Base-by-base conservation (phyloP, 2,329 filamentous ascomycete genomes). In the Arthrobotrys conoides region DNA sequence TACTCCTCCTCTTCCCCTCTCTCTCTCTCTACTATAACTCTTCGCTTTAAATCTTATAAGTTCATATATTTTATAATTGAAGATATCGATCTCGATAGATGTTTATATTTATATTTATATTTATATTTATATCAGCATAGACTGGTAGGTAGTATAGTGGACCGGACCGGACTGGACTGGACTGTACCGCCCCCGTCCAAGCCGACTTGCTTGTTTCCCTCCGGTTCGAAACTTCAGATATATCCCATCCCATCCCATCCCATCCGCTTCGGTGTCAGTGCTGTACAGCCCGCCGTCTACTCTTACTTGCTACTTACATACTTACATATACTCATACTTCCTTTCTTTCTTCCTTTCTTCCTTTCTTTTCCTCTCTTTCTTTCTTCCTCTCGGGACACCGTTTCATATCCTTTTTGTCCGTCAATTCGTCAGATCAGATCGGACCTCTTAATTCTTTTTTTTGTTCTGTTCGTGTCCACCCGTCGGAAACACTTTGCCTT, bases 401-500 rank as follows among this genome's bases (percentile, higher is more conserved):
- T 64, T 72, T 57, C 69, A 48, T 55, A 46, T 61, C 27, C 38
- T 30, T 59, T 3, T 51, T 51, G 18, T 24, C 22, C 5, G 9
- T 30, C 57, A 66, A 73, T 73, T 24, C 49, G 10, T 20, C 20
- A 51, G 48, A 49, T 24, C 44, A n/a, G n/a, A n/a, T n/a, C n/a
- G n/a, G n/a, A n/a, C 24, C 22, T 24, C 57, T 41, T 44, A 63
- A 1, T 70, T 27, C 14, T n/a, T 49, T 65, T 3, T 65, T 22
- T 49, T 30, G 16, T 2, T 36, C 57, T 61, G n/a, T 16, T 72
- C 61, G 61, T 66, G 69, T 48, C 61, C 61, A 59, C 64, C 41
- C 69, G 36, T 72, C 69, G 59, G 61, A 66, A 71, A 57, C 57
- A 64, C 59, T 65, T 66, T 72, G 59, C 69, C 44, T 61, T 41